phyloP scores from a whole-genome alignment of 2,329 filamentous ascomycete species.

The Ophiostoma sp. region DNA sequence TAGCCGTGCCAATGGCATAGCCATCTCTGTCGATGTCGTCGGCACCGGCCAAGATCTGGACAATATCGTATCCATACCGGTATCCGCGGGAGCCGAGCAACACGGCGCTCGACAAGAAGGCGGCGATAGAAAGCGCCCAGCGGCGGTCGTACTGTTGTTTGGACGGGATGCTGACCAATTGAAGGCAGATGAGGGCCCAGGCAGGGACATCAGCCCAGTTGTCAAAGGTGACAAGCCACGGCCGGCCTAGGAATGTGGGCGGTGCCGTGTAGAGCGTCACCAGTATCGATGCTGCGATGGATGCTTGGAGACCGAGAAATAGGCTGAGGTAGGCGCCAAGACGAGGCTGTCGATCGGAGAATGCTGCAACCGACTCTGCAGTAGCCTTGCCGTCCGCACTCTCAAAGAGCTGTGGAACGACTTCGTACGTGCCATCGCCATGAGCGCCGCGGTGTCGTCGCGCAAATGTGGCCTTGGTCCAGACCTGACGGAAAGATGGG shows the following conservation, averaged over 20 bases:
- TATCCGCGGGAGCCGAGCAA: slow-evolving; percentile 33
- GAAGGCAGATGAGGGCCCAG: slow-evolving; percentile 35
- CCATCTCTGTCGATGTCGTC: not conserved
- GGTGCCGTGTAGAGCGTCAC: slow-evolving; percentile 2
- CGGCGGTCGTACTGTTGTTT: slow-evolving; percentile 35
- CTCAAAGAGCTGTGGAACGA: slow-evolving; percentile 35
- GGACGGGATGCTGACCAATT: slow-evolving; percentile 36
- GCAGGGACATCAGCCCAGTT: slow-evolving; percentile 32
- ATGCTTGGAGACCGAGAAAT: slow-evolving; percentile 33
- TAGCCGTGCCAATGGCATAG: slow-evolving; percentile 25
- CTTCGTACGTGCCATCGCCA: slow-evolving; percentile 29
- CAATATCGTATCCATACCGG: slow-evolving; percentile 34
- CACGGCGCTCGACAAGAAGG: slow-evolving; percentile 33
- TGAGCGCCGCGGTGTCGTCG: slow-evolving; percentile 23
- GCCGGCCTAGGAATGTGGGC: not conserved
- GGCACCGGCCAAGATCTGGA: slow-evolving; percentile 29
- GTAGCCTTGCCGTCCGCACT: slow-evolving; percentile 39
- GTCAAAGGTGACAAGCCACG: slow-evolving; percentile 20
- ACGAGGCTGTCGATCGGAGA: slow-evolving; percentile 35
- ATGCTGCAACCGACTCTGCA: slow-evolving; percentile 37
- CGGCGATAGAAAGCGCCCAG: slow-evolving; percentile 34
- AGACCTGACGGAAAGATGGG: slow-evolving; percentile 30
- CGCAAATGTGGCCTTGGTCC: slow-evolving; percentile 25
- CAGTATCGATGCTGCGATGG: slow-evolving; percentile 33
- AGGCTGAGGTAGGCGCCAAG: slow-evolving; percentile 33